Base-by-base conservation (phyloP, 441 rosid species). In the Melastoma candidum region DNA sequence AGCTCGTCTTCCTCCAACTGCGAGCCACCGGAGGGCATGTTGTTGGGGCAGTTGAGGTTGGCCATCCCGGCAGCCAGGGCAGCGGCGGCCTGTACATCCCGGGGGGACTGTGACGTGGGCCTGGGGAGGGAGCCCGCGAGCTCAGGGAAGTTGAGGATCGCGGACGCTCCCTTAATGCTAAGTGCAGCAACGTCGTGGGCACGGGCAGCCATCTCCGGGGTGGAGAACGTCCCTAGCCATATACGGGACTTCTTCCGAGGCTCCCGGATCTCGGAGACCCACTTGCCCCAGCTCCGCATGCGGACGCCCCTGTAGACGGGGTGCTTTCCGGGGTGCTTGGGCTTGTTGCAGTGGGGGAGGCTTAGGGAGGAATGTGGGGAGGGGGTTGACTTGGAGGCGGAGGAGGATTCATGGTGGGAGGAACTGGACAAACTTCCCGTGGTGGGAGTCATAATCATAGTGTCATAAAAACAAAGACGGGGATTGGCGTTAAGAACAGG, bases 241-340 rank as follows among this genome's bases (percentile, higher is more conserved):
- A 84, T 85, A 59, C 94, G 71, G 65, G 66, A 74, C 62, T 84
- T 84, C 67, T 84, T 84, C 49, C 90, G 70, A n/a, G 95, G 95
- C 66, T 85, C 82, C 10, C 95, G 80, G 71, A 85, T 80, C 73
- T 85, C 95, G 29, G 90, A 85, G 13, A 85, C 95, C 90, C 90
- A 85, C 63, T 82, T 85, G 3, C 94, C 94, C 87, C 90, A 82
- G 1, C 78, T 51, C 46, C 90, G 71, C 87, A 74, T 80, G 49
- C 94, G 72, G 12, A 85, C 94, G 11, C 94, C 94, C 47, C 83
- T 54, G 60, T 78, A 85, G 48, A 61, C 69, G n/a, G 79, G 81
- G 46, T 66, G 71, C 46, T 66, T 76, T 50, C 59, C 56, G 54
- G 27, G 29, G 41, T 57, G 47, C 56, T 65, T 50, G 26, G 24